Percentiles rank a stretch among this genome's conserved stretches.
Evolutionary conservation across 768 basidiomycete genomes (phyloP).

Genomic region (Russula brevipes): DNA sequence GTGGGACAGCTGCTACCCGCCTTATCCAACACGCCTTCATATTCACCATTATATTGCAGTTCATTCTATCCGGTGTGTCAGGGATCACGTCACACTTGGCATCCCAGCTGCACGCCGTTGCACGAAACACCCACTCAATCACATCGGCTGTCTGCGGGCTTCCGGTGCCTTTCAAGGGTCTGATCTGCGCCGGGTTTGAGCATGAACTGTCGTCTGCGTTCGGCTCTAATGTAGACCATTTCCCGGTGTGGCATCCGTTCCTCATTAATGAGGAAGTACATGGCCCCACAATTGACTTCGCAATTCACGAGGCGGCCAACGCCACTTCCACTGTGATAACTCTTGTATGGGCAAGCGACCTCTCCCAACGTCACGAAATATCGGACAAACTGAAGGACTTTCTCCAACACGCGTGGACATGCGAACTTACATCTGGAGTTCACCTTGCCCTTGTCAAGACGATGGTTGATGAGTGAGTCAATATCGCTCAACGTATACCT

Average conservation of each 20-base stretch:
- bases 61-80: background rate
- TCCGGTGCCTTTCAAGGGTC: background rate
- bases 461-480: too few species aligned
- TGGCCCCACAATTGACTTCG: too few species aligned
- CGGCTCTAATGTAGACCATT: background rate
- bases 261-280: background rate
- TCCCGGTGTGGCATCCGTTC: background rate
- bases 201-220: background rate
- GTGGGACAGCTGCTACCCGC: background rate
- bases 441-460: too few species aligned
- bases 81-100: background rate
- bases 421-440: too few species aligned
- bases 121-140: background rate
- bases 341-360: too few species aligned
- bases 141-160: background rate
- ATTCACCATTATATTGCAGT: background rate
- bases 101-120: background rate
- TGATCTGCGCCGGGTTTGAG: background rate
- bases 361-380: too few species aligned
- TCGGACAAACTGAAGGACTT: too few species aligned
- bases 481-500: too few species aligned
- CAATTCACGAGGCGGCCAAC: too few species aligned
- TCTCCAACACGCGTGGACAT: too few species aligned
- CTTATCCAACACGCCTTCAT: background rate
- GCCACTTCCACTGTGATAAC: too few species aligned